Conservation (phyloP, 164 flowering plant genomes). For the Magnolia changhungtana region DNA sequence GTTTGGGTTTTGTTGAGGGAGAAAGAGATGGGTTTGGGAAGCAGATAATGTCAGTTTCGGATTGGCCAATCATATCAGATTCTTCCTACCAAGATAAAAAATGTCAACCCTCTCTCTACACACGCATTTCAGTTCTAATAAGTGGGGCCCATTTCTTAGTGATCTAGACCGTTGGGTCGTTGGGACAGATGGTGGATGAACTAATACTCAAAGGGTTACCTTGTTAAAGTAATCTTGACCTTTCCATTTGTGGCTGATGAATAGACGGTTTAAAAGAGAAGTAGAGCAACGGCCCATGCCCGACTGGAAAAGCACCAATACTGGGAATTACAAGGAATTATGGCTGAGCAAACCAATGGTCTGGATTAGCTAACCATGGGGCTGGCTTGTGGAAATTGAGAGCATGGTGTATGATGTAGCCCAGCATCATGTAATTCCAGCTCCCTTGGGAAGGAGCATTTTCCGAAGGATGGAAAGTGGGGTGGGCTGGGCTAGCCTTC, state of each 20-base stretch:
- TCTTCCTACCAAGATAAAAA: not conserved
- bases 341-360: too few relatives aligned
- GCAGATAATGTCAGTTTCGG: constrained; percentile 28
- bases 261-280: not conserved
- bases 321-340: too few relatives aligned
- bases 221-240: not conserved
- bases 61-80: constrained; percentile 18
- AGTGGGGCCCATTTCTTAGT: not conserved
- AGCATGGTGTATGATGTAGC: too few relatives aligned
- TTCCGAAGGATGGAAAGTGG: too few relatives aligned
- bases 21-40: not conserved
- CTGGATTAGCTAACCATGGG: too few relatives aligned
- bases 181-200: not conserved
- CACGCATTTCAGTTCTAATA: too few relatives aligned
- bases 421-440: too few relatives aligned
- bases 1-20: not conserved
- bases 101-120: not conserved
- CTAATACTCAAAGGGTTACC: not conserved
- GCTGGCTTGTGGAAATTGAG: too few relatives aligned
- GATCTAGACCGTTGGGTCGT: not conserved
- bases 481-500: too few relatives aligned
- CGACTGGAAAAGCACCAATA: too few relatives aligned
- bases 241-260: not conserved
- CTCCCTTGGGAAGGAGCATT: too few relatives aligned
- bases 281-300: too few relatives aligned